phyloP scores from a whole-genome alignment of 2,329 filamentous ascomycete genomes.

The Penicillium hesseltinei region DNA sequence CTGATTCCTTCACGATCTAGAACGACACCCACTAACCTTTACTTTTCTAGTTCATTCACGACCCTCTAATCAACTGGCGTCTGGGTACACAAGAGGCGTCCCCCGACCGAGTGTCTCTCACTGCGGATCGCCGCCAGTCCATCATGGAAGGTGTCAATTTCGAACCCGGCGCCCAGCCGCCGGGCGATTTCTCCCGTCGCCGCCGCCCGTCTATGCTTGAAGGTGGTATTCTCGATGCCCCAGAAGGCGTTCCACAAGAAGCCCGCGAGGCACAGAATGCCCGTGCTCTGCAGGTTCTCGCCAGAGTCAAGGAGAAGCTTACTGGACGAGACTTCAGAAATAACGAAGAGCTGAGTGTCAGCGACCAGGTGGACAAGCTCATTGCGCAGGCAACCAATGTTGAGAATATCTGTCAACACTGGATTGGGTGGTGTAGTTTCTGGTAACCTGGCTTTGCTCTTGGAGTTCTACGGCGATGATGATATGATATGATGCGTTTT shows the following conservation, averaged over 20 bases:
- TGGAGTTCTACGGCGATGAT: slow-evolving; percentile 26
- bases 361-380: slow-evolving; percentile 88
- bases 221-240: slow-evolving; percentile 45
- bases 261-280: slow-evolving; percentile 83
- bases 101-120: slow-evolving; percentile 59
- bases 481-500: slow-evolving; percentile 26
- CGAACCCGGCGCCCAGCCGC: slow-evolving; percentile 57
- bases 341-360: slow-evolving; percentile 77
- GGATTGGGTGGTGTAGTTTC: slow-evolving; percentile 98
- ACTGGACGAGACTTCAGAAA: slow-evolving; percentile 90
- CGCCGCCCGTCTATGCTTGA: slow-evolving; percentile 71
- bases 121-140: slow-evolving; percentile 59
- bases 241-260: slow-evolving; percentile 43
- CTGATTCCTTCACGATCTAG: background rate
- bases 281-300: slow-evolving; percentile 84
- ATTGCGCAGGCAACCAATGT: slow-evolving; percentile 93
- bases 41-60: slow-evolving; percentile 81
- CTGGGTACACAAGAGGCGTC: slow-evolving; percentile 65
- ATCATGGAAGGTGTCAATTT: slow-evolving; percentile 53
- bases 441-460: slow-evolving; percentile 59
- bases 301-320: slow-evolving; percentile 90
- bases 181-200: slow-evolving; percentile 64
- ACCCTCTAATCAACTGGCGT: slow-evolving; percentile 97
- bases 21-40: slow-evolving; percentile 20
- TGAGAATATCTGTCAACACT: slow-evolving; percentile 97